Conservation (phyloP, 1,139 yeast species). For the Debaryomyces sp. region DNA sequence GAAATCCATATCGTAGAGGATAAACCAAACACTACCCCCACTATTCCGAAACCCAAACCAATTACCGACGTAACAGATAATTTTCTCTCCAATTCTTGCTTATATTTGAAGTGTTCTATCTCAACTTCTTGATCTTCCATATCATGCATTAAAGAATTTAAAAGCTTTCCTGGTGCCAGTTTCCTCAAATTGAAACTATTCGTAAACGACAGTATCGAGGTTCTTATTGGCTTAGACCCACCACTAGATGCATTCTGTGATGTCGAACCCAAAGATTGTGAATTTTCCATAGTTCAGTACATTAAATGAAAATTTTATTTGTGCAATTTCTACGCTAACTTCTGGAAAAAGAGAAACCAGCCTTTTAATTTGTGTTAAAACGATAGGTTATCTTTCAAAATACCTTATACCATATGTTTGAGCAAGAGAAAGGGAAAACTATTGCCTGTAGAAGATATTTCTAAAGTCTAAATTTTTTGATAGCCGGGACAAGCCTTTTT, state of each 20-base stretch:
- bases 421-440: not conserved
- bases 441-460: not conserved
- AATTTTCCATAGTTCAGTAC: not conserved
- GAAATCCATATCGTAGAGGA: conserved; percentile 72
- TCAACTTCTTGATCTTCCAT: conserved; percentile 53
- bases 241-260: not conserved
- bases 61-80: conserved; percentile 67
- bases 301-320: not conserved
- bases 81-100: conserved; percentile 67
- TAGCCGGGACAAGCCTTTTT: not conserved
- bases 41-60: conserved; percentile 73
- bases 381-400: not conserved
- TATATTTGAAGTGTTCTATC: conserved; percentile 71
- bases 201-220: not conserved
- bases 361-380: not conserved
- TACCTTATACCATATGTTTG: not conserved
- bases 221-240: not conserved
- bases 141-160: conserved; percentile 24
- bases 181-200: conserved; percentile 2
- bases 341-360: not conserved
- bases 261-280: not conserved
- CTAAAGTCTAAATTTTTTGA: not conserved
- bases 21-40: conserved; percentile 80
- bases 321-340: not conserved
- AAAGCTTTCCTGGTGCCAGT: conserved; percentile 25